Evolutionary conservation across 1,139 yeast species (phyloP), one percentile per base, ranked within the genome.

Genomic region (Spathaspora sp.): DNA sequence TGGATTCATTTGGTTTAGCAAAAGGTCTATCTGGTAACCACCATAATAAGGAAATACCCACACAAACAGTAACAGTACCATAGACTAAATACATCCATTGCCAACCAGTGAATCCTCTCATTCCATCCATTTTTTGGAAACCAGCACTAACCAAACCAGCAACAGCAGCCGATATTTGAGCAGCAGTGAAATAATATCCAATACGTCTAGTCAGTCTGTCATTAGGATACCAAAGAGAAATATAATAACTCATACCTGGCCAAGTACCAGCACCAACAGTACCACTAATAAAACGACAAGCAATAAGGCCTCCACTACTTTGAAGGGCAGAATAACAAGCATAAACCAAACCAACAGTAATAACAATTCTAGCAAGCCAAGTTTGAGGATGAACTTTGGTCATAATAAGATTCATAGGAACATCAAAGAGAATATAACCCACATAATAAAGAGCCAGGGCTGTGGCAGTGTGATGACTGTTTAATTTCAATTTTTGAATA

Each of bases 161-260:
- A 6, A 82, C 91, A 9, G 95, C 85, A 1, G 96, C 93, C 36
- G 93, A 83, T 15, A 89, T 67, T 65, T 89, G 96, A 0, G 96
- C 96, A 15, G 97, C 96, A 1, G 96, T 88, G 64, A 85, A 89
- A 64, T 89, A 89, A 67, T 86, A 89, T 1, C 96, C 96, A 51
- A 89, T 86, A 58, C 97, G 73, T 54, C 82, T 77, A 2, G 95
- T 87, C 54, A 84, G 80, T 48, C 95, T 74, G 43, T 86, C 84
- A 45, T 84, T 80, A 1, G 96, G 96, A 58, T 89, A 89, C 95
- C 96, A 89, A 56, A 88, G 71, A 1, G 91, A 81, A 39, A 89
- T 75, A 58, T 88, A 89, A 65, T 88, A 89, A 20, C 91, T 84
- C 84, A 89, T 74, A 9, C 96, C 97, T 1, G 97, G 97, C 96